These are phyloP conservation scores for Podaxis carcinomalis DNA, from an alignment of 768 basidiomycete genomes.

Conservation along the genomic window DNA sequence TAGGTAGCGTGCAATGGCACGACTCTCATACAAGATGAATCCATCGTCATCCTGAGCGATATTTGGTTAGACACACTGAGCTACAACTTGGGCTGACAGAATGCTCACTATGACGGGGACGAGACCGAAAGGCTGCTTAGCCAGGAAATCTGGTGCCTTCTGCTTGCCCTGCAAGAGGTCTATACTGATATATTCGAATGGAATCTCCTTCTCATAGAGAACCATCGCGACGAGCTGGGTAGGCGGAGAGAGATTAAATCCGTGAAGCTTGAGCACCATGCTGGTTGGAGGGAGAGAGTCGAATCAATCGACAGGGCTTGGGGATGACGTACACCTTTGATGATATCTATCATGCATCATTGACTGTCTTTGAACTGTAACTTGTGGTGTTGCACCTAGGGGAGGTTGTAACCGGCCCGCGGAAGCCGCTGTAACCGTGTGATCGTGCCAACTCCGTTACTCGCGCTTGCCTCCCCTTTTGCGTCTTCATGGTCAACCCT, in stretches of 20 bases:
- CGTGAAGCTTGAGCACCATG: slow-evolving; percentile 39
- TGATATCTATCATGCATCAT: no score
- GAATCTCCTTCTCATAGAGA: slow-evolving; percentile 46
- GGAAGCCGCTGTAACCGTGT: no score
- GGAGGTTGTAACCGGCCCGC: no score
- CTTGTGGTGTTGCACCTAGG: no score
- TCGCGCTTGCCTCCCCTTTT: no score
- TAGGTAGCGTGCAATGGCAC: slow-evolving; percentile 52
- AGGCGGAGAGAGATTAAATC: slow-evolving; percentile 32
- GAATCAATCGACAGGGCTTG: no score
- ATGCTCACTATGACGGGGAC: slow-evolving; percentile 44
- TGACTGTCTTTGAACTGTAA: no score
- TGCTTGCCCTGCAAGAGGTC: slow-evolving; percentile 37
- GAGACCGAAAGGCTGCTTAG: slow-evolving; percentile 53
- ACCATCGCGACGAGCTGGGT: slow-evolving; percentile 42
- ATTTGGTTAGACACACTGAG: not conserved
- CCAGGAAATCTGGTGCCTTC: slow-evolving; percentile 32
- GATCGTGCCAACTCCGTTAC: no score
- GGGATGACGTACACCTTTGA: no score
- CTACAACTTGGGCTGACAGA: not conserved
- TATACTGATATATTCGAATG: slow-evolving; percentile 41
- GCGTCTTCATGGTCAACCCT: no score
- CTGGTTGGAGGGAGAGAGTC: not conserved
- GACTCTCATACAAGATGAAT: slow-evolving; percentile 50
- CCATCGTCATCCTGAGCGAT: slow-evolving; percentile 43